Evolutionary conservation across 208 protist species (phyloP).

Genomic region (Trypanosoma platydactyli): DNA sequence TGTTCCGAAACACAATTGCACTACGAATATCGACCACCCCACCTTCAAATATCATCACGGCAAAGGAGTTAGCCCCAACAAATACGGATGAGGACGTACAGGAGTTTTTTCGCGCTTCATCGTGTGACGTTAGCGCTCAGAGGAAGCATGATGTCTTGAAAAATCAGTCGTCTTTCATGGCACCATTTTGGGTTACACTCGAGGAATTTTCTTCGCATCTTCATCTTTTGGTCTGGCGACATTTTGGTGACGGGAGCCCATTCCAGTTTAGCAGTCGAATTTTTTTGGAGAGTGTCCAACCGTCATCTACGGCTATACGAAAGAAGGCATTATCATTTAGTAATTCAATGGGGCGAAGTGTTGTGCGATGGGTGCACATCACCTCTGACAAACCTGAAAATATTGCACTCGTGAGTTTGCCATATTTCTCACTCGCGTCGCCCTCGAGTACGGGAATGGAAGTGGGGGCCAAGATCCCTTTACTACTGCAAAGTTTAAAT

Average conservation of each 20-base stretch:
- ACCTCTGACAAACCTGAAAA: slow-evolving; percentile 29
- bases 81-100: slow-evolving; percentile 51
- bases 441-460: too few relatives aligned
- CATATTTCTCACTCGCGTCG: neutral
- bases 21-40: slow-evolving; percentile 69
- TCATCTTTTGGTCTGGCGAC: slow-evolving; percentile 67
- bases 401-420: slow-evolving; percentile 28
- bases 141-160: too few relatives aligned
- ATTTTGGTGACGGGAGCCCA: slow-evolving; percentile 34
- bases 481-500: slow-evolving; percentile 10
- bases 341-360: slow-evolving; percentile 8
- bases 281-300: neutral
- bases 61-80: slow-evolving; percentile 21
- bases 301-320: neutral
- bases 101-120: slow-evolving; percentile 28
- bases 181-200: slow-evolving; percentile 66
- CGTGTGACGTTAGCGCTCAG: too few relatives aligned
- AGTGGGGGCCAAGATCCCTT: too few relatives aligned
- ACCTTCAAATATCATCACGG: slow-evolving; percentile 28
- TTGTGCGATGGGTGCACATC: slow-evolving; percentile 37
- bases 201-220: slow-evolving; percentile 65
- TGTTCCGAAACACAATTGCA: slow-evolving; percentile 74
- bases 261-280: slow-evolving; percentile 27
- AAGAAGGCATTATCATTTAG: neutral
- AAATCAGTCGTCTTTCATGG: too few relatives aligned